Base-by-base conservation (phyloP, 139 green algal species). In the Asterochloris sp. region DNA sequence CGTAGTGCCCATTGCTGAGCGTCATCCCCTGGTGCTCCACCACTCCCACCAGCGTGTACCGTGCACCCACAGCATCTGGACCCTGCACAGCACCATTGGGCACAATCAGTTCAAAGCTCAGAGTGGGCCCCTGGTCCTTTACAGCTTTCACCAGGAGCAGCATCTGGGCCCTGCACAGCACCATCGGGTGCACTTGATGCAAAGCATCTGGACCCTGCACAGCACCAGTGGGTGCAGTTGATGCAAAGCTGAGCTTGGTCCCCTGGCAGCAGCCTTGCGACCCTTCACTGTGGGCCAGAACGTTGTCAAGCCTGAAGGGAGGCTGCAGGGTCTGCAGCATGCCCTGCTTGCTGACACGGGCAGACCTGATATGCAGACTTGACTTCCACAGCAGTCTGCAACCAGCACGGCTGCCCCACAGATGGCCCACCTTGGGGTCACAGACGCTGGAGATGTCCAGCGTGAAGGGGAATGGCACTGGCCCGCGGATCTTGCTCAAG, bases 51-150 rank as follows among this genome's bases (percentile, higher is more conserved):
- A 95, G 85, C 29, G 88, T 86, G 73, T 95, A 95, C 67, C 62
- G 21, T n/a, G 61, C 74, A 26, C 68, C n/a, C 11, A 8, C 68
- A 13, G 29, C 75, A n/a, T 78, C 75, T 47, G 21, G 29, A 12
- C 63, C 75, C 75, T 82, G 74, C 67, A 78, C 21, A 66, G 26
- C 14, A 29, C 1, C 66, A n/a, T n/a, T n/a, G 0, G 91, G 82
- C 14, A 95, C 90, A 62, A 95, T 95, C 80, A 95, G 92, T 4
- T 91, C 92, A 16, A 74, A 82, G 0, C 83, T 66, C 85, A 95
- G 88, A 23, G 26, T 88, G 23, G 13, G 27, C 63, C 92, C 92
- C 60, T 84, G 88, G 78, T 95, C 91, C 87, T 93, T 90, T 61
- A 95, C 90, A 29, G 92, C 78, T 26, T 90, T 91, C 21, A 90